A percentile compares a stretch with the other conserved stretches of the same genome.
phyloP scores from a whole-genome alignment of 345 rosid genomes.

The Heritiera littoralis region DNA sequence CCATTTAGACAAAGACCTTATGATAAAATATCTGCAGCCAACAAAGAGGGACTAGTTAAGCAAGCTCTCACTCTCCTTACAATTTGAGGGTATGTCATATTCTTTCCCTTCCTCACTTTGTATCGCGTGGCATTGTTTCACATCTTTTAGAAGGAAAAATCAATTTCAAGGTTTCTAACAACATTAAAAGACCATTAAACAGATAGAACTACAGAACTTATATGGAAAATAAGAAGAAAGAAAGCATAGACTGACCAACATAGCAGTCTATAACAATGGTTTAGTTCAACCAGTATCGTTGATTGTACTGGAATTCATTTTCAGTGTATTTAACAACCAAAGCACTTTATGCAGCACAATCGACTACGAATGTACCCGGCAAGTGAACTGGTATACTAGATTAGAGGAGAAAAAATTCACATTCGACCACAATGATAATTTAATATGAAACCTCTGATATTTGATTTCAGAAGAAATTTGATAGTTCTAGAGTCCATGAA shows the following conservation, averaged over 20 bases:
- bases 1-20: not conserved
- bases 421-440: not conserved
- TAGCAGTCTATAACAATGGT: not conserved
- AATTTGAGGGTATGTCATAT: no score
- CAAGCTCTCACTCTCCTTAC: not conserved
- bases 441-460: not conserved
- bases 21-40: not conserved
- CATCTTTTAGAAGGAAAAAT: not conserved
- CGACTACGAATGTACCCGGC: not conserved
- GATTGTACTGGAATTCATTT: not conserved
- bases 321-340: constrained; percentile 15
- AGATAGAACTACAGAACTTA: not conserved
- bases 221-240: not conserved
- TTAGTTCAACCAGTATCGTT: not conserved
- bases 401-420: not conserved
- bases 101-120: not conserved
- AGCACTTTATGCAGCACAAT: not conserved
- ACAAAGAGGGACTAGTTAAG: not conserved
- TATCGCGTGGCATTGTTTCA: not conserved
- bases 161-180: not conserved
- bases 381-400: not conserved
- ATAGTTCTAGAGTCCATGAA: not conserved
- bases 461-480: not conserved
- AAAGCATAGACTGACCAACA: not conserved
- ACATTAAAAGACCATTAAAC: not conserved